Base-by-base conservation (phyloP, 192 early-diverging fungal genomes). In the Backusella australiensis region DNA sequence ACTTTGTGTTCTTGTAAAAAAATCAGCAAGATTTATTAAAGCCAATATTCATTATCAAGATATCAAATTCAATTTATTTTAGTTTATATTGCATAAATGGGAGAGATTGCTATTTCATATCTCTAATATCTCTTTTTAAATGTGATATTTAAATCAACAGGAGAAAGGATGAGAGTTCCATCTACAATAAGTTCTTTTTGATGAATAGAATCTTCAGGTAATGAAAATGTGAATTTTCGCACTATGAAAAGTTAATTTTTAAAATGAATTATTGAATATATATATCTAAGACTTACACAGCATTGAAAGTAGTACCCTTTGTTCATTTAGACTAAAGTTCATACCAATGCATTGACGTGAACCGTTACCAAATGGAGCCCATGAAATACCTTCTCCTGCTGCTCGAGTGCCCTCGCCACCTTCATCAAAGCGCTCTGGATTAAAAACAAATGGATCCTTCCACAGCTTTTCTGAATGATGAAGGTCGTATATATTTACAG, bases 291-390 rank as follows among this genome's bases (percentile, higher is more conserved):
- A 76, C 79, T 76, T 80, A 80, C 79, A 77, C 42, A 91, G 71
- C 80, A 90, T 89, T 4, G 87, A 71, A 9, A 90, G 75, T 6
- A 86, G 74, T 2, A 91, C 84, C 11, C 83, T 81, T 80, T 89
- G 88, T 78, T 91, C 89, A 19, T 84, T 72, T 26, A 91, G 75
- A 23, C 84, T 83, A 74, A 91, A 93, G 72, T 88, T 87, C 87
- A 87, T 89, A 32, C 89, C 91, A 14, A 91, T 83, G 75, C 88
- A 91, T 77, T 89, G 83, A 26, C 87, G 84, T 14, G 81, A 67
- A 19, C 91, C 91, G 14, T 83, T 80, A 70, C 90, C 85, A 73
- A 93, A 93, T 14, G 91, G 83, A 14, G 88, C 41, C 75, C 83
- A 91, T 2, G 83, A 34, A 12, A 76, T 23, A 0, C 71, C 59